Evolutionary conservation across 2,329 filamentous ascomycete species (phyloP).

Genomic region (Bipolaris zeicola): DNA sequence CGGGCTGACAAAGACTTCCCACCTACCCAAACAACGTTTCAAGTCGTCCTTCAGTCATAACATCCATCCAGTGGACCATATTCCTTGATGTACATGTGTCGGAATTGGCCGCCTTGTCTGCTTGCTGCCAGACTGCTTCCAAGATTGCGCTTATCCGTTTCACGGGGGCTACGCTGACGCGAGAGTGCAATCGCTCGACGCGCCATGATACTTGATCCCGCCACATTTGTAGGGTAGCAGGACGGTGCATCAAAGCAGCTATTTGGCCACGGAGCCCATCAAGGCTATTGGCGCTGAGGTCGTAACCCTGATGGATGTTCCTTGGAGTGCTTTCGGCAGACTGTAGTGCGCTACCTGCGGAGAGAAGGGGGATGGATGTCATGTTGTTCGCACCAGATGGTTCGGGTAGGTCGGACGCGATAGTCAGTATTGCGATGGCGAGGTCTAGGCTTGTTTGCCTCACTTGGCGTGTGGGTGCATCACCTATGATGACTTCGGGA

Average conservation of each 20-base stretch:
- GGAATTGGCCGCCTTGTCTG: neutral
- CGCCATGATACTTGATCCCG: neutral
- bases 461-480: neutral
- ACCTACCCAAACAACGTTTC: neutral
- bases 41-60: neutral
- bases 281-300: neutral
- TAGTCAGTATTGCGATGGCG: neutral
- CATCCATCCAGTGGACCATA: neutral
- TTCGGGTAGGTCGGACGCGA: neutral
- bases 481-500: neutral
- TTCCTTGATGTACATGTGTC: neutral
- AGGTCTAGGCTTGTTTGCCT: conserved; percentile 1
- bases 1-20: neutral
- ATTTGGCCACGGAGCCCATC: neutral
- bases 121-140: neutral
- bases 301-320: neutral
- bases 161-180: neutral
- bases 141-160: neutral
- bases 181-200: neutral
- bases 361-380: neutral
- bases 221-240: neutral
- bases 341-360: neutral
- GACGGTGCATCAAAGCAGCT: neutral
- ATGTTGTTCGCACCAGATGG: neutral
- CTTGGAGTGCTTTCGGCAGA: neutral